phyloP scores from a whole-genome alignment of 371 early-diverging fungal genomes.

The Apophysomyces trapeziformis region DNA sequence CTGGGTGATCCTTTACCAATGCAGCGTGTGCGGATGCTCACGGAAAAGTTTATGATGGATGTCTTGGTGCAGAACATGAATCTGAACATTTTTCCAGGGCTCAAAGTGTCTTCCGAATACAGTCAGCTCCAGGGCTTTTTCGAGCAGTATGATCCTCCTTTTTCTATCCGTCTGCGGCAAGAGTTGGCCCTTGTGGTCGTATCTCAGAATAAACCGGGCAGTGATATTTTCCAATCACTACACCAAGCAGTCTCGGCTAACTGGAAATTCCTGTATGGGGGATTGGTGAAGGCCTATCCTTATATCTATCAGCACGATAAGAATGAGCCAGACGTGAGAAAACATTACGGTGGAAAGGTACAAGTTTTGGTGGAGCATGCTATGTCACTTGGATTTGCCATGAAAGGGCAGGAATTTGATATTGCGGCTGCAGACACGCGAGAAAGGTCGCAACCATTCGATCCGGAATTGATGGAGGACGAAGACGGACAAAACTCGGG shows the following conservation, averaged over 20 bases:
- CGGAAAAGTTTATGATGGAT: constrained; percentile 59
- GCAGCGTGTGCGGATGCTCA: constrained; percentile 51
- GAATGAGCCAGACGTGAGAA: constrained; percentile 27
- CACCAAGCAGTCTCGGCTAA: constrained; percentile 31
- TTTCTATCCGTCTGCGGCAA: constrained; percentile 42
- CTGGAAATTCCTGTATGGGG: constrained; percentile 45
- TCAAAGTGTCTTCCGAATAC: constrained; percentile 32
- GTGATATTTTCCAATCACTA: constrained; percentile 32
- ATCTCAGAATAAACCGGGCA: constrained; percentile 20
- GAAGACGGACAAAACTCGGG: constrained; percentile 42
- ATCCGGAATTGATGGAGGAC: constrained; percentile 41
- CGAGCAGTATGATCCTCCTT: constrained; percentile 21
- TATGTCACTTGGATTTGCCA: constrained; percentile 43
- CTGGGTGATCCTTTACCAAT: constrained; percentile 44
- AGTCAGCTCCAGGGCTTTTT: constrained; percentile 31
- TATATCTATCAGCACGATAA: constrained; percentile 38
- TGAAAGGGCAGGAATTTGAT: constrained; percentile 51
- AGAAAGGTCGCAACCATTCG: constrained; percentile 44
- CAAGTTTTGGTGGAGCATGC: constrained; percentile 42
- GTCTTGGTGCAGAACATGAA: constrained; percentile 49
- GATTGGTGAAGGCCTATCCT: constrained; percentile 46
- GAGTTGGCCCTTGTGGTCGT: constrained; percentile 35
- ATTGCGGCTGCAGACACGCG: constrained; percentile 49
- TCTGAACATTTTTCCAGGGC: constrained; percentile 36
- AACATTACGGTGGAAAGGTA: constrained; percentile 37